Percentiles rank a stretch among this genome's conserved stretches.
These are phyloP conservation scores for Tylopilus balloui DNA, from an alignment of 768 basidiomycete genomes.

Conservation along the genomic window DNA sequence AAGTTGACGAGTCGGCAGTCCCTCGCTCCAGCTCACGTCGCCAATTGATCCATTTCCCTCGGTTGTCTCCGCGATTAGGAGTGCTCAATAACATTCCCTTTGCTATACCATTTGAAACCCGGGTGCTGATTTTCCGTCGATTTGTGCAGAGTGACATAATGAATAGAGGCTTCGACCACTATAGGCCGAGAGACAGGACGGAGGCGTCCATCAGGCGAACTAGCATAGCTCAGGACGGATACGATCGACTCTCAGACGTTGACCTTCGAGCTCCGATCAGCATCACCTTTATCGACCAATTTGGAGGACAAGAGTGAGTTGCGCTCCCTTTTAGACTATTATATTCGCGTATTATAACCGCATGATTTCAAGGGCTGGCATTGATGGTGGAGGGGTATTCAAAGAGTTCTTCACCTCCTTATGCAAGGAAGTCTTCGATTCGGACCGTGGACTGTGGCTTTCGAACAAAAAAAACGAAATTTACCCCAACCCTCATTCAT, in stretches of 20 bases:
- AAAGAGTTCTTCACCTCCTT: slow-evolving; percentile 96
- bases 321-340: not conserved
- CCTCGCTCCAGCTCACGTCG: slow-evolving; percentile 51
- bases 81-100: slow-evolving; percentile 95
- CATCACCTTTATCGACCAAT: slow-evolving; percentile 92
- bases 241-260: slow-evolving; percentile 71
- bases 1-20: slow-evolving; percentile 32
- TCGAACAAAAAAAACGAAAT: slow-evolving; percentile 87
- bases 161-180: slow-evolving; percentile 15
- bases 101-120: slow-evolving; percentile 85
- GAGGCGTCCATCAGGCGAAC: slow-evolving; percentile 49
- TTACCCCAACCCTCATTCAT: slow-evolving; percentile 90
- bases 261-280: slow-evolving; percentile 79
- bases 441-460: slow-evolving; percentile 91
- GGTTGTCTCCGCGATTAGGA: slow-evolving; percentile 65
- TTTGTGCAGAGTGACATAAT: slow-evolving; percentile 69
- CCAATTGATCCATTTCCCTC: slow-evolving; percentile 63
- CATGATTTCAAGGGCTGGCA: slow-evolving; percentile 62
- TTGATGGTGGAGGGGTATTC: slow-evolving; percentile 96
- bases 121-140: slow-evolving; percentile 85
- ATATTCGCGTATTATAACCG: slow-evolving; percentile 3
- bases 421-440: slow-evolving; percentile 92
- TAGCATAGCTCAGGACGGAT: slow-evolving; percentile 86
- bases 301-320: slow-evolving; percentile 76
- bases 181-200: slow-evolving; percentile 17